These are phyloP conservation scores for Epichloe festucae DNA, from an alignment of 2,329 filamentous ascomycete species.

Conservation along the genomic window DNA sequence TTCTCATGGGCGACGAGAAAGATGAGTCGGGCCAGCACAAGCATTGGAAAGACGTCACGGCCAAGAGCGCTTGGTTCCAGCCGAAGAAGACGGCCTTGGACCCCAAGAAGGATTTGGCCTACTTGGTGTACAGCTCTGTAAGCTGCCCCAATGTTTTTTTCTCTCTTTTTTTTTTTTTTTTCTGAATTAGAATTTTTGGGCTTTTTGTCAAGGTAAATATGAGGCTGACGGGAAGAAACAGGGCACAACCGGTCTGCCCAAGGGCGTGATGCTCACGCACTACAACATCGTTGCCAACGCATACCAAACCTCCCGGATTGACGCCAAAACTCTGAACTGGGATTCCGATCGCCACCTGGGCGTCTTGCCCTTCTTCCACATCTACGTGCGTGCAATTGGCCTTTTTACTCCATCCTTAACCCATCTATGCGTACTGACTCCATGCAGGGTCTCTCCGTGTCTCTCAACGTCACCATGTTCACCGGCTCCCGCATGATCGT, in stretches of 20 bases:
- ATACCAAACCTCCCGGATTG: slow-evolving; percentile 39
- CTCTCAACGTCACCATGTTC: slow-evolving; percentile 18
- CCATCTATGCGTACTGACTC: neutral
- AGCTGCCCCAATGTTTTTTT: slow-evolving; percentile 1
- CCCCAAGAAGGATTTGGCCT: slow-evolving; percentile 61
- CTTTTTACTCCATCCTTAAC: too few relatives aligned
- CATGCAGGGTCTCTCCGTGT: slow-evolving; percentile 19
- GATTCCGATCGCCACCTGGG: slow-evolving; percentile 62
- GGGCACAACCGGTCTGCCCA: slow-evolving; percentile 82
- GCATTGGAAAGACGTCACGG: slow-evolving; percentile 60
- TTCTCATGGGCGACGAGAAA: slow-evolving; percentile 59
- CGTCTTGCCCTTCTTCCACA: slow-evolving; percentile 82
- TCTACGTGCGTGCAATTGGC: slow-evolving; percentile 48
- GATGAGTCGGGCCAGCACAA: slow-evolving; percentile 47
- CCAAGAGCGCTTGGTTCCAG: slow-evolving; percentile 40
- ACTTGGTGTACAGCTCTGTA: slow-evolving; percentile 69
- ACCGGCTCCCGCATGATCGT: slow-evolving; percentile 64
- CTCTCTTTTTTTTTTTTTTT: accelerated
- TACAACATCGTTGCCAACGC: slow-evolving; percentile 69
- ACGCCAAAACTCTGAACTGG: slow-evolving; percentile 42
- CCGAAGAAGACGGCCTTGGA: slow-evolving; percentile 46
- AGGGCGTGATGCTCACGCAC: slow-evolving; percentile 82
- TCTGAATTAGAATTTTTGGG: too few relatives aligned
- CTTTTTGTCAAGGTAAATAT: too few relatives aligned
- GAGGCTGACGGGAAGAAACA: slow-evolving; percentile 5